These are phyloP conservation scores for Acacia melanoxylon DNA, from an alignment of 306 rosid genomes.

Conservation along the genomic window DNA sequence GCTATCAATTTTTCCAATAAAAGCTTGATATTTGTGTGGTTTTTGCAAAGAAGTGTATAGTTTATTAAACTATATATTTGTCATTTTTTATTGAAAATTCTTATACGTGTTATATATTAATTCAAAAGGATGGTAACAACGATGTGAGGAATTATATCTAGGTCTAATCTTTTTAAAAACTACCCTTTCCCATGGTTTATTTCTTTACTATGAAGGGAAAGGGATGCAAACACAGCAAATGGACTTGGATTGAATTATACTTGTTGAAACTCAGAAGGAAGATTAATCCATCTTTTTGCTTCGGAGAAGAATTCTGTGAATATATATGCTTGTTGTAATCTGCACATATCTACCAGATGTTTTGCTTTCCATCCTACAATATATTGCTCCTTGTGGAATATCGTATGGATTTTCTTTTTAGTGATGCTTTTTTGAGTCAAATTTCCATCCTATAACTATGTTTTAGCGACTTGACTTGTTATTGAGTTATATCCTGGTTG, in stretches of 20 bases:
- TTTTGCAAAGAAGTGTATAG: too few relatives aligned
- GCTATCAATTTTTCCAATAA: too few relatives aligned
- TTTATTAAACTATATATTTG: background rate
- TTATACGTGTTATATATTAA: background rate
- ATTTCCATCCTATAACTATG: background rate
- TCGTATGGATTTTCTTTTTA: background rate
- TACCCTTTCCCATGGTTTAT: background rate
- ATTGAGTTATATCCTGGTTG: conserved; percentile 16
- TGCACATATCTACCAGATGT: background rate
- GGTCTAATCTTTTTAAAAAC: background rate
- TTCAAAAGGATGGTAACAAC: background rate
- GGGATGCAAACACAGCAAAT: background rate
- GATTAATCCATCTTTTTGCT: background rate
- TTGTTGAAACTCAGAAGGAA: background rate
- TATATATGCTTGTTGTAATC: conserved; percentile 27
- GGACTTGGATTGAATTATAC: background rate
- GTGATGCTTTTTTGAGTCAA: conserved; percentile 4
- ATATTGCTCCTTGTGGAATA: background rate
- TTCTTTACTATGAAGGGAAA: background rate
- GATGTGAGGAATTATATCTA: background rate
- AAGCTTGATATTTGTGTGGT: too few relatives aligned
- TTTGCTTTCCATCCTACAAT: background rate
- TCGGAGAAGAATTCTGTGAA: conserved; percentile 14
- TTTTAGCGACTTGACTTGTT: background rate
- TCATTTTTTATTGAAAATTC: background rate